Conservation (phyloP, 129 eudicot species). For the Erigeron canadensis region DNA sequence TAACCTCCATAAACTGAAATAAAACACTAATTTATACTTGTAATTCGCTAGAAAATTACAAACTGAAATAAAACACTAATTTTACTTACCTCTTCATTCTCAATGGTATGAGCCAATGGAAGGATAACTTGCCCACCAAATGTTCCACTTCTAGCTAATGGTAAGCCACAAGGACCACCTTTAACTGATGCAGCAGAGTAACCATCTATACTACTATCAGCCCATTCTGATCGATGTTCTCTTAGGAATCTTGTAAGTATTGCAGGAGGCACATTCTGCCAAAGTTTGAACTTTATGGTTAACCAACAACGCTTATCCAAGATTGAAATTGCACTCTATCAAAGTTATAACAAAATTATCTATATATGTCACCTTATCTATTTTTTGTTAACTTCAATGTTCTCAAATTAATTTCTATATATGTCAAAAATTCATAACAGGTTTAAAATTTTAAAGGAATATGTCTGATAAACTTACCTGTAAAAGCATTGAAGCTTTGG, state of each 20-base stretch:
- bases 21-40: background rate
- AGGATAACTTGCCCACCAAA: slow-evolving; percentile 92
- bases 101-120: slow-evolving; percentile 95
- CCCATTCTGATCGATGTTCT: slow-evolving; percentile 99
- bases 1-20: slow-evolving; percentile 89
- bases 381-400: background rate
- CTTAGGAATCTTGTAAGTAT: slow-evolving; percentile 79
- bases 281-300: slow-evolving; percentile 16
- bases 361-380: no score
- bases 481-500: slow-evolving; percentile 94
- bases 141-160: slow-evolving; percentile 59
- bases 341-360: no score
- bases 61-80: slow-evolving; percentile 41
- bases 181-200: slow-evolving; percentile 86
- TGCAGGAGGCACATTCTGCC: slow-evolving; percentile 95
- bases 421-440: background rate
- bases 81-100: slow-evolving; percentile 78
- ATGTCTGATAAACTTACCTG: slow-evolving; percentile 55
- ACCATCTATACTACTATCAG: slow-evolving; percentile 88
- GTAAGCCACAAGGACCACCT: slow-evolving; percentile 76
- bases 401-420: background rate
- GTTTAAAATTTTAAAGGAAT: background rate
- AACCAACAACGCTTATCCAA: background rate
- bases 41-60: background rate
- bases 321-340: background rate